Percentiles rank a stretch among this genome's conserved stretches.
Conservation (phyloP, 225 moss, liverwort and hornwort genomes). For the Pseudoscleropodium purum region DNA sequence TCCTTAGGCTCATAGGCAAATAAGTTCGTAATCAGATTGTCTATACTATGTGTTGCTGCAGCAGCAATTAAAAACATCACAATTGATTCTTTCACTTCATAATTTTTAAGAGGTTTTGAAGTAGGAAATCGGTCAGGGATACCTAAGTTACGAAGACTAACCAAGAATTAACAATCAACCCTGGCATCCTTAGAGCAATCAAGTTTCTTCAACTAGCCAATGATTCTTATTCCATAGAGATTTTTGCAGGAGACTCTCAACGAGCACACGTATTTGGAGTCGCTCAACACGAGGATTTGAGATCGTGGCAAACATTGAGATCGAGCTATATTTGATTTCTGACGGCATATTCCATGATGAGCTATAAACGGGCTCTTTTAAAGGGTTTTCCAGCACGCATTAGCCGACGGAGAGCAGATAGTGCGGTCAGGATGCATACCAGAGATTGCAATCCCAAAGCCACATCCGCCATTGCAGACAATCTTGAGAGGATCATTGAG, state of each 20-base stretch:
- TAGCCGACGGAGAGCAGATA: not conserved
- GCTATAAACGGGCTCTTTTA: not conserved
- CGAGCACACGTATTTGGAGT: not conserved
- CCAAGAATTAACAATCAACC: not conserved
- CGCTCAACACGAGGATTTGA: not conserved
- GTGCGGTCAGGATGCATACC: conserved; percentile 36
- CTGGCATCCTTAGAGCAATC: not conserved
- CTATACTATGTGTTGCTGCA: not conserved
- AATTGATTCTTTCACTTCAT: not conserved
- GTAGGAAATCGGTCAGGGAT: not conserved
- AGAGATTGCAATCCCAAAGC: conserved; percentile 74
- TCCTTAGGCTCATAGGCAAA: not conserved
- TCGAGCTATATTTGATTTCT: not conserved
- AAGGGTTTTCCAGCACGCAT: not conserved
- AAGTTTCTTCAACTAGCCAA: not conserved
- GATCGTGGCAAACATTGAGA: not conserved
- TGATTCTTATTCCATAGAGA: not conserved
- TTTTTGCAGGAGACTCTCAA: not conserved
- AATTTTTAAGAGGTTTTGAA: not conserved
- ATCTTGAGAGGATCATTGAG: conserved; percentile 30
- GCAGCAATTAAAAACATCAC: not conserved
- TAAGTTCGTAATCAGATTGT: not conserved
- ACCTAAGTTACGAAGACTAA: not conserved
- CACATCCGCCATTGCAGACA: conserved; percentile 79
- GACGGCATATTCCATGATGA: not conserved